Evolutionary conservation across 2,329 filamentous ascomycete genomes (phyloP).

Genomic region (Monilinia polystroma): DNA sequence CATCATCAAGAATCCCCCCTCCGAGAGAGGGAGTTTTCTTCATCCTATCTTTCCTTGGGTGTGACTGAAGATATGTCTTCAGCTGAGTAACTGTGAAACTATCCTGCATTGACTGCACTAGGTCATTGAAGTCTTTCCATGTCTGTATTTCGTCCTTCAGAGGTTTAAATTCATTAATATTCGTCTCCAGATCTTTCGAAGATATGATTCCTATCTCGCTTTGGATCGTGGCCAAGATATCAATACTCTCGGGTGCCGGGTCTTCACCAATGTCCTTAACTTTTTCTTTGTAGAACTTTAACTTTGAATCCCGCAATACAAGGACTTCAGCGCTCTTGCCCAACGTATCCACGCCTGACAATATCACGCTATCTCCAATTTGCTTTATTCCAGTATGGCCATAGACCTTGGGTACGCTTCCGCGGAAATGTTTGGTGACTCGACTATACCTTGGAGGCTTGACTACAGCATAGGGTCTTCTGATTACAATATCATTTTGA

Average conservation of each 20-base stretch:
- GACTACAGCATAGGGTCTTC: neutral
- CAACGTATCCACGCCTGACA: conserved; percentile 24
- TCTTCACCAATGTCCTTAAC: neutral
- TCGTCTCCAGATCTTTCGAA: conserved; percentile 34
- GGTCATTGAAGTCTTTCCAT: conserved; percentile 35
- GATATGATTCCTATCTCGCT: conserved; percentile 37
- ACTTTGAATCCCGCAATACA: conserved; percentile 37
- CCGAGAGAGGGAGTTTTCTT: conserved; percentile 6
- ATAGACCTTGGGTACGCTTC: conserved; percentile 23
- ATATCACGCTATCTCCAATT: conserved; percentile 31
- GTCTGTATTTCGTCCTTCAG: conserved; percentile 24
- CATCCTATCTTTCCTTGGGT: neutral
- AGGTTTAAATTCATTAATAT: conserved; percentile 38
- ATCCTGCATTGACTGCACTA: conserved; percentile 34
- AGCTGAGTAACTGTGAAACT: conserved; percentile 39
- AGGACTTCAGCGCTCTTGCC: conserved; percentile 37
- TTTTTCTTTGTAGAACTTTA: conserved; percentile 25
- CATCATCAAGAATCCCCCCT: neutral
- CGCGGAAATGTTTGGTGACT: neutral
- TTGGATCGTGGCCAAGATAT: conserved; percentile 37
- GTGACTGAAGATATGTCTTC: conserved; percentile 33
- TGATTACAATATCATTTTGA: neutral
- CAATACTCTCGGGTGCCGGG: conserved; percentile 31
- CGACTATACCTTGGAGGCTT: neutral
- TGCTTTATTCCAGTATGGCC: conserved; percentile 29